These are phyloP conservation scores for Asterophora lycoperdoides DNA, from an alignment of 768 basidiomycete genomes.

Conservation along the genomic window DNA sequence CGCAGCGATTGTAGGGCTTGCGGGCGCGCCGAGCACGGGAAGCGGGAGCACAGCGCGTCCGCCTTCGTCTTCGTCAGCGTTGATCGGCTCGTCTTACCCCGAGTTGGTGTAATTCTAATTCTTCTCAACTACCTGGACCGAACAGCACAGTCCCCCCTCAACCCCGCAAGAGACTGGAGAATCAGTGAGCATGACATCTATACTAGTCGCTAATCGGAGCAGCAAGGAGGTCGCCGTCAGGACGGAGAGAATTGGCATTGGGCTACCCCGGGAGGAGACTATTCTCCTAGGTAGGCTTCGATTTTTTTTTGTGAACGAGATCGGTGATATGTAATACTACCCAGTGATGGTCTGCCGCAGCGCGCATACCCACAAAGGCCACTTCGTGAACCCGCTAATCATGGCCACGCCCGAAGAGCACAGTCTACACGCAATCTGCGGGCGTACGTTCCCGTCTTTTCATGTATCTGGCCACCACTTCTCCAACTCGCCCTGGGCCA, in stretches of 20 bases:
- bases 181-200: constrained; percentile 83
- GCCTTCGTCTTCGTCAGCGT: constrained; percentile 48
- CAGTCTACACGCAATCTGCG: constrained; percentile 59
- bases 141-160: constrained; percentile 56
- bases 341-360: constrained; percentile 84
- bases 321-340: no score
- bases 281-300: constrained; percentile 54
- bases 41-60: no score
- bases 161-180: constrained; percentile 61
- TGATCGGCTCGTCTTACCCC: constrained; percentile 48
- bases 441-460: constrained; percentile 41
- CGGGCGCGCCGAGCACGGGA: background rate
- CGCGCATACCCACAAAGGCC: constrained; percentile 57
- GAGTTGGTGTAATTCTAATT: background rate
- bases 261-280: constrained; percentile 51
- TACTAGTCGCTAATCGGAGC: constrained; percentile 63
- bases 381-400: constrained; percentile 58
- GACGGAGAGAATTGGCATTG: constrained; percentile 60
- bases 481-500: no score
- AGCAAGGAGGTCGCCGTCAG: constrained; percentile 87
- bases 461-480: no score
- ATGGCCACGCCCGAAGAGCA: constrained; percentile 60
- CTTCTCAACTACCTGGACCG: constrained; percentile 16
- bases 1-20: no score
- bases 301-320: no score